Evolutionary conservation across 257 asterid species (phyloP).

Genomic region (Eucommia ulmoides): DNA sequence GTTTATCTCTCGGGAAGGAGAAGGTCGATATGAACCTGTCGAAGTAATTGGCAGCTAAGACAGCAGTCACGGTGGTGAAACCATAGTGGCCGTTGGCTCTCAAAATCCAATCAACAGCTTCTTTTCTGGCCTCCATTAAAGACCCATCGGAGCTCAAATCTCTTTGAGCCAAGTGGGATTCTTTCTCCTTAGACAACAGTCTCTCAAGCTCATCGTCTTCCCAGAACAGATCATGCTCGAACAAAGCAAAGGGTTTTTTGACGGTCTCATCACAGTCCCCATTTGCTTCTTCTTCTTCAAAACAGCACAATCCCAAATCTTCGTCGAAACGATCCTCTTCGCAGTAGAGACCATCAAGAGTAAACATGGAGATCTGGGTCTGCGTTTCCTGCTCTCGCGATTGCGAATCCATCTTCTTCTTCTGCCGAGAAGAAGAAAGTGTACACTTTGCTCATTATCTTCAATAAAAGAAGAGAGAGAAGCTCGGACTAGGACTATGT

Average conservation of each 20-base stretch:
- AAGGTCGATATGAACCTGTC: conserved; percentile 52
- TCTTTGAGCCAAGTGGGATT: conserved; percentile 13
- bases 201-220: conserved; percentile 59
- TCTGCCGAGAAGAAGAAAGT: conserved; percentile 56
- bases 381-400: no score
- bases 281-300: conserved; percentile 16
- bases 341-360: conserved; percentile 56
- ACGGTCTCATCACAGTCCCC: conserved; percentile 13
- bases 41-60: conserved; percentile 54
- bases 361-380: no score
- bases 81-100: conserved; percentile 51
- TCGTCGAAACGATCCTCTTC: conserved; percentile 69
- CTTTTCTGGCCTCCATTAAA: conserved; percentile 35
- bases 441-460: conserved; percentile 59
- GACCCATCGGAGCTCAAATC: conserved; percentile 29
- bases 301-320: no score
- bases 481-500: conserved; percentile 38
- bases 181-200: conserved; percentile 53
- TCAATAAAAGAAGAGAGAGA: conserved; percentile 11
- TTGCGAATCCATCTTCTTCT: conserved; percentile 45
- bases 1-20: conserved; percentile 72
- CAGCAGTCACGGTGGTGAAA: conserved; percentile 46
- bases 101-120: conserved; percentile 64
- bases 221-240: conserved; percentile 79
- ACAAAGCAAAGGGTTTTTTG: no score